Conservation (phyloP, 2,329 filamentous ascomycete genomes). For the Colletotrichum tofieldiae region DNA sequence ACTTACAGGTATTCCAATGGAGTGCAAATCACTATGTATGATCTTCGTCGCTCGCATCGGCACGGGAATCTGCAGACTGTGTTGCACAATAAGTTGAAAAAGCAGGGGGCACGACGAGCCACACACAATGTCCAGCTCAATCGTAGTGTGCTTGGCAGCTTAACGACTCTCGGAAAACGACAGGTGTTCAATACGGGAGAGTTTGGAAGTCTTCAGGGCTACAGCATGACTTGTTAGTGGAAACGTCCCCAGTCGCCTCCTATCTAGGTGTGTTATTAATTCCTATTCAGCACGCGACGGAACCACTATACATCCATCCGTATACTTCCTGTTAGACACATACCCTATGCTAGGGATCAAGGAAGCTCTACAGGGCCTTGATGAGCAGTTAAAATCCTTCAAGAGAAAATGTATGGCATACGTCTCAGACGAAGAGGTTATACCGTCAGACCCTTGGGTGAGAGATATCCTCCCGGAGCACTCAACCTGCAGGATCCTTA, state of each 20-base stretch:
- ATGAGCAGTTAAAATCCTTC: constrained; percentile 10
- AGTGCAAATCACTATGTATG: constrained; percentile 23
- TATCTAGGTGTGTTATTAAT: neutral
- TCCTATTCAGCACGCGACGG: constrained; percentile 13
- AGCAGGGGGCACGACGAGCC: neutral
- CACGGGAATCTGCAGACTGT: constrained; percentile 31
- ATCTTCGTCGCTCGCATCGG: constrained; percentile 19
- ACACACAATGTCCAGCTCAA: constrained; percentile 28
- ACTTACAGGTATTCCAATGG: constrained; percentile 27
- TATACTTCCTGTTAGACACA: constrained; percentile 35
- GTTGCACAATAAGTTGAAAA: constrained; percentile 14
- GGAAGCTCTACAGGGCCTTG: neutral
- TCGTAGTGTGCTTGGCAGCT: neutral
- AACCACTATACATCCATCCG: constrained; percentile 36
- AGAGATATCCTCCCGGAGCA: constrained; percentile 6
- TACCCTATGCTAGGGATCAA: constrained; percentile 27
- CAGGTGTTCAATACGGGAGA: neutral
- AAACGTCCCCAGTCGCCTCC: too few relatives aligned
- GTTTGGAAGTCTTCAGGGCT: neutral
- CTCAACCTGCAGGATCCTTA: constrained; percentile 44
- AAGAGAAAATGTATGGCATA: neutral
- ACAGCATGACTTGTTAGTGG: neutral
- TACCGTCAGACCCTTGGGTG: constrained; percentile 1
- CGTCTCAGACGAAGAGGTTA: neutral
- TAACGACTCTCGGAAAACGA: neutral